Conservation (phyloP, 1,284 basidiomycete genomes). For the Marasmius fiardii region DNA sequence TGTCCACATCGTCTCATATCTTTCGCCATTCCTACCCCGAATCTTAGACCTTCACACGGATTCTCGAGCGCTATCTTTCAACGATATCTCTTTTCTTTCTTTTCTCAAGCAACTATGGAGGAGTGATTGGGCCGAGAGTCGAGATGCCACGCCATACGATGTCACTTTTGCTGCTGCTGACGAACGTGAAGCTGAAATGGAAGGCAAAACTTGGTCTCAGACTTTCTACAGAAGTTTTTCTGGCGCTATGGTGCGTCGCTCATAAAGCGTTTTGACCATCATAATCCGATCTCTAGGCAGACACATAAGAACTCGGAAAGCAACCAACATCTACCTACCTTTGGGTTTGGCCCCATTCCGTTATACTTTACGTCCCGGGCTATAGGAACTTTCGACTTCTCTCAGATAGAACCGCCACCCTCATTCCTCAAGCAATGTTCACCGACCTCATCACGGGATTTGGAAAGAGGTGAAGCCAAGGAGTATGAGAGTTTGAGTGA, state of each 20-base stretch:
- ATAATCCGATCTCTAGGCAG: too few species aligned
- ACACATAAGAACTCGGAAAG: constrained; percentile 2
- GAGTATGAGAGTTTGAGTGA: constrained; percentile 12
- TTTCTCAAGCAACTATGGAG: constrained; percentile 39
- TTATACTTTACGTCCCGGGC: constrained; percentile 23
- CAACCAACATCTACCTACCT: constrained; percentile 7
- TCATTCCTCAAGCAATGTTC: constrained; percentile 25
- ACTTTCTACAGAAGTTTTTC: constrained; percentile 45
- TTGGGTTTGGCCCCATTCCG: constrained; percentile 17
- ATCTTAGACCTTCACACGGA: constrained; percentile 43
- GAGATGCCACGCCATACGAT: constrained; percentile 46
- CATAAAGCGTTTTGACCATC: too few species aligned
- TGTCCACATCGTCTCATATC: constrained; percentile 40
- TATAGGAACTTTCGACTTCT: constrained; percentile 36
- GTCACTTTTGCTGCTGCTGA: constrained; percentile 45
- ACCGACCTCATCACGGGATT: neutral
- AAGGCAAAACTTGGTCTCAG: constrained; percentile 31
- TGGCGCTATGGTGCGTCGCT: constrained; percentile 34
- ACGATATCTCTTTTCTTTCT: constrained; percentile 29
- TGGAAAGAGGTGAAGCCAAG: neutral
- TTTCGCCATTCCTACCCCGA: constrained; percentile 38
- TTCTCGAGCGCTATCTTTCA: constrained; percentile 36
- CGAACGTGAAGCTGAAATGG: constrained; percentile 35
- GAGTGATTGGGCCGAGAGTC: constrained; percentile 47
- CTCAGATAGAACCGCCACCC: constrained; percentile 30